These are phyloP conservation scores for Thermomyces lanuginosus DNA, from an alignment of 2,329 filamentous ascomycete genomes.

Conservation along the genomic window DNA sequence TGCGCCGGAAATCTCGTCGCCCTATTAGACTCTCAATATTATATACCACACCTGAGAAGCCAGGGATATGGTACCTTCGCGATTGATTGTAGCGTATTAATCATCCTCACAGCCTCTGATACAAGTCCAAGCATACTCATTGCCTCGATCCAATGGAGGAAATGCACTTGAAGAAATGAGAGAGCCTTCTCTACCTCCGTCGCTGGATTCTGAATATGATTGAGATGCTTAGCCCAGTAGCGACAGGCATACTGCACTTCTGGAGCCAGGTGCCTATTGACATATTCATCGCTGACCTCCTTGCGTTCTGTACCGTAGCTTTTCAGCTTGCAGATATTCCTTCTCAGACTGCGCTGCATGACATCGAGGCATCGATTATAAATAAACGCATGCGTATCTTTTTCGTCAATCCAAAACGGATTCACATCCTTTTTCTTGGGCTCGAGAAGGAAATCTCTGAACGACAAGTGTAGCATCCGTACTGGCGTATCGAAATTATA, in stretches of 20 bases:
- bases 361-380: constrained; percentile 12
- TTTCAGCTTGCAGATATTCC: constrained; percentile 8
- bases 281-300: background rate
- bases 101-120: constrained; percentile 3
- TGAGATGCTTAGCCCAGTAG: constrained; percentile 14
- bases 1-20: constrained; percentile 4
- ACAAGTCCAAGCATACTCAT: background rate
- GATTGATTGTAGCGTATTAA: constrained; percentile 6
- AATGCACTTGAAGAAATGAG: background rate
- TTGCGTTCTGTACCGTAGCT: background rate
- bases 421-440: constrained; percentile 6
- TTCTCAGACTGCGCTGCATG: constrained; percentile 4
- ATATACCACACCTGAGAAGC: no score
- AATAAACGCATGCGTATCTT: constrained; percentile 13
- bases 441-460: constrained; percentile 17
- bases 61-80: no score
- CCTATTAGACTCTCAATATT: no score
- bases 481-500: constrained; percentile 5
- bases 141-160: constrained; percentile 1
- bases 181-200: constrained; percentile 2
- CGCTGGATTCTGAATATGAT: constrained; percentile 4
- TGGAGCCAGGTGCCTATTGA: constrained; percentile 6
- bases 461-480: constrained; percentile 13
- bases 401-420: constrained; percentile 17
- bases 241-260: constrained; percentile 11